Evolutionary conservation across 2,329 filamentous ascomycete genomes (phyloP), one percentile per base, ranked within the genome.

Genomic region (Leptographium radiaticola): DNA sequence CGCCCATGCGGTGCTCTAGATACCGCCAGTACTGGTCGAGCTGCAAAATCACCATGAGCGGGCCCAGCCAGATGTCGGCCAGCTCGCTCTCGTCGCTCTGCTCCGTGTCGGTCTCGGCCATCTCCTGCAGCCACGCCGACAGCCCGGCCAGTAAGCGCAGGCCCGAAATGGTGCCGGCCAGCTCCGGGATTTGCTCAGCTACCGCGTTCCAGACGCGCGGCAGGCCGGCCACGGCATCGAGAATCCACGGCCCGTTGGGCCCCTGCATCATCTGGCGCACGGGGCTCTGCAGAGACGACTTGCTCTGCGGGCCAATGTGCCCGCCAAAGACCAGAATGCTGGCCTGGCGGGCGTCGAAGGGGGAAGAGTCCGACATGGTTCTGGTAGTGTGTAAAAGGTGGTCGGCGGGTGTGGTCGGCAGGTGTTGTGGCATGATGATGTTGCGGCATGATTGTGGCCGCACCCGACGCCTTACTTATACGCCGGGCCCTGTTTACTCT

Each of bases 41-140:
- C n/a, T 73, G 70, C 6, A 61, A 60, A 46, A 68, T 59, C 16
- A 72, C 63, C 8, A 70, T 65, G 7, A 73, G 61, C 0, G 69
- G 69, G 6, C 61, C 48, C n/a, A 49, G 16, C 48, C 34, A 40
- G 13, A 49, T 25, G 11, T 16, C 48, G 5, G 48, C n/a, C 16
- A 49, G 30, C 18, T 49, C 48, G 13, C 6, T 9, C 5, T 49
- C 48, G 11, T 18, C 10, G 16, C 7, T 33, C 13, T 25, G 16
- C 18, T 8, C 5, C 6, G 18, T n/a, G 13, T 30, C 48, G 13
- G 33, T 25, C 18, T 65, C 40, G 9, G 34, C 51, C 13, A 62
- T 61, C 53, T 67, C 9, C 34, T 67, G 1, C 6, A 49, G 20
- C 48, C 48, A 49, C 2, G 16, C 39, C 16, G 8, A 39, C 20